These are phyloP conservation scores for Aspergillus cejpii DNA, from an alignment of 2,329 filamentous ascomycete species.

Conservation along the genomic window DNA sequence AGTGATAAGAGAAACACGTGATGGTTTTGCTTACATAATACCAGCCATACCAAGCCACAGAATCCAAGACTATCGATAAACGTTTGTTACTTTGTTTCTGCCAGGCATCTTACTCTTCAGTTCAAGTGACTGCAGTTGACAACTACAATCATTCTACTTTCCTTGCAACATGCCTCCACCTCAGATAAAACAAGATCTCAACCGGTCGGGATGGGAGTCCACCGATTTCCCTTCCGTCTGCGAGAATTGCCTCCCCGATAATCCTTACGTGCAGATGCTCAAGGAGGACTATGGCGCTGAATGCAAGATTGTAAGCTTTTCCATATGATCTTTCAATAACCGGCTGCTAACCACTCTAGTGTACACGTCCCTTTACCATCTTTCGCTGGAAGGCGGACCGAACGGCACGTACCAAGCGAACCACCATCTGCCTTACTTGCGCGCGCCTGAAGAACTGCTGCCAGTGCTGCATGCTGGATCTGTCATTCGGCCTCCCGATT, in stretches of 20 bases:
- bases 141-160: no score
- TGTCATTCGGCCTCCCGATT: conserved; percentile 91
- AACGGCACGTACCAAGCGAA: conserved; percentile 83
- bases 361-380: conserved; percentile 90
- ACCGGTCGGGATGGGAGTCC: conserved; percentile 92
- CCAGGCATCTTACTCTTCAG: no score
- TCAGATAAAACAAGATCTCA: conserved; percentile 93
- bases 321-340: background rate
- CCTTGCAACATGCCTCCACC: conserved; percentile 65
- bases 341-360: conserved; percentile 37
- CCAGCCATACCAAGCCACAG: conserved; percentile 13
- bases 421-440: conserved; percentile 93
- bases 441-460: conserved; percentile 97
- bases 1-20: no score
- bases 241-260: conserved; percentile 91
- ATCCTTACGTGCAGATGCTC: conserved; percentile 97
- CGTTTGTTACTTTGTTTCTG: conserved; percentile 1
- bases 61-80: conserved; percentile 12
- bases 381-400: conserved; percentile 94
- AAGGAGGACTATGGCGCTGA: conserved; percentile 93
- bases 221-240: conserved; percentile 49
- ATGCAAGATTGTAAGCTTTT: conserved; percentile 59
- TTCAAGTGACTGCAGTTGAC: background rate
- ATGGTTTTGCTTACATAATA: background rate
- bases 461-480: conserved; percentile 96